Conservation (phyloP, 805 yeast genomes). For the Tetrapisispora arboricola region DNA sequence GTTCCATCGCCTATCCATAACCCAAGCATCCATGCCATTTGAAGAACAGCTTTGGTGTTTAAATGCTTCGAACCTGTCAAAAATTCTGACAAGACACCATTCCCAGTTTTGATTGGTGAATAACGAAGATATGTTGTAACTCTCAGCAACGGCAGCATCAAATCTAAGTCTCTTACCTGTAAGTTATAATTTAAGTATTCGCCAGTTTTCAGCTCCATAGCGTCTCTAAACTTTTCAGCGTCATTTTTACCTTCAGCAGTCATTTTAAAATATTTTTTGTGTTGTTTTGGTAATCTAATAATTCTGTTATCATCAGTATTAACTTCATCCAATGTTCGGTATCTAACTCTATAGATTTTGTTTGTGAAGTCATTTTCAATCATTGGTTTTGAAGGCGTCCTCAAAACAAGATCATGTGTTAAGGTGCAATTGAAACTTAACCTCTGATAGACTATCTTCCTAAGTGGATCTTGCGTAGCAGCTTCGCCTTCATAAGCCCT, state of each 20-base stretch:
- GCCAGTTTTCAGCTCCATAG: conserved; percentile 15
- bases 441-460: conserved; percentile 13
- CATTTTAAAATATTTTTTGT: conserved; percentile 18
- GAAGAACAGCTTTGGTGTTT: conserved; percentile 17
- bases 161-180: conserved; percentile 31
- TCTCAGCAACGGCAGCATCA: conserved; percentile 24
- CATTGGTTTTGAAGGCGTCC: conserved; percentile 12
- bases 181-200: conserved; percentile 31
- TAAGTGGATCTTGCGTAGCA: conserved; percentile 11
- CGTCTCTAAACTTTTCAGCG: conserved; percentile 23
- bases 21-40: conserved; percentile 34
- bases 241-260: conserved; percentile 16
- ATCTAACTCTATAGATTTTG: conserved; percentile 12
- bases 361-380: conserved; percentile 16
- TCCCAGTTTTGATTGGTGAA: conserved; percentile 30
- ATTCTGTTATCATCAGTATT: conserved; percentile 16
- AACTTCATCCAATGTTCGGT: conserved; percentile 13
- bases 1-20: conserved; percentile 33
- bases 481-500: conserved; percentile 16
- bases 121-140: conserved; percentile 27
- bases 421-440: conserved; percentile 17
- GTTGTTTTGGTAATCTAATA: conserved; percentile 18
- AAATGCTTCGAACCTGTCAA: conserved; percentile 22
- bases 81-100: conserved; percentile 23
- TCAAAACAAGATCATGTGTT: conserved; percentile 14